Evolutionary conservation across 805 yeast genomes (phyloP), one percentile per base, ranked within the genome.

Genomic region (Kodamaea laetipori): DNA sequence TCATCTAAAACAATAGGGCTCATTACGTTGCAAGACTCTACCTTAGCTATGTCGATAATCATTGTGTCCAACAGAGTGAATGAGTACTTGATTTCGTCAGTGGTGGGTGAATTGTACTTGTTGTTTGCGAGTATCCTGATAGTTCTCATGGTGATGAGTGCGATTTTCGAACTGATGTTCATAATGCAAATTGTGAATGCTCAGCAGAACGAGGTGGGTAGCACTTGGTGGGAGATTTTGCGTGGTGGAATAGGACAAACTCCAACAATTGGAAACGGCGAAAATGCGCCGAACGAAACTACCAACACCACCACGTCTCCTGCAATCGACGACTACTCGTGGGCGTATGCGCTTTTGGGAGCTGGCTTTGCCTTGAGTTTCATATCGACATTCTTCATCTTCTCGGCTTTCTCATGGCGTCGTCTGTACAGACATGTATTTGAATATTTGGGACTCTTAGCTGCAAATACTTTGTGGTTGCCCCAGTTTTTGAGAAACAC

Each of bases 401-500:
- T 25, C 19, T 26, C 32, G 15, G 33, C 31, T 12, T 13, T 41
- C 15, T 81, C 78, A 51, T 74, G 84, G 9, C 82, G 90, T 31
- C 69, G 69, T 15, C 65, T 59, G 13, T 65, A 77, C 28, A 66
- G 96, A 43, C 61, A 60, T 19, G 52, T 69, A 1, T 78, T 82
- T 54, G 96, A 89, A 57, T 80, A 76, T 44, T 40, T 75, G 4
- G 64, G 77, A 1, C 59, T 84, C 7, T 47, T 81, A 1, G 39
- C 73, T 1, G 53, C 84, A 21, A 85, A 81, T 59, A 85, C 95
- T 1, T 83, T 78, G 52, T 90, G 97, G 97, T 52, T 86, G 11
- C 97, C 97, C 1, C 98, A 90, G 61, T 83, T 87, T 33, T 82
- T 81, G 53, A 73, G 97, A 58, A 88, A 89, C 58, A 78, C 82